A percentile compares a stretch with the other conserved stretches of the same genome.
Evolutionary conservation across 148 eudicot species (phyloP).

Genomic region (Selenicereus undatus): DNA sequence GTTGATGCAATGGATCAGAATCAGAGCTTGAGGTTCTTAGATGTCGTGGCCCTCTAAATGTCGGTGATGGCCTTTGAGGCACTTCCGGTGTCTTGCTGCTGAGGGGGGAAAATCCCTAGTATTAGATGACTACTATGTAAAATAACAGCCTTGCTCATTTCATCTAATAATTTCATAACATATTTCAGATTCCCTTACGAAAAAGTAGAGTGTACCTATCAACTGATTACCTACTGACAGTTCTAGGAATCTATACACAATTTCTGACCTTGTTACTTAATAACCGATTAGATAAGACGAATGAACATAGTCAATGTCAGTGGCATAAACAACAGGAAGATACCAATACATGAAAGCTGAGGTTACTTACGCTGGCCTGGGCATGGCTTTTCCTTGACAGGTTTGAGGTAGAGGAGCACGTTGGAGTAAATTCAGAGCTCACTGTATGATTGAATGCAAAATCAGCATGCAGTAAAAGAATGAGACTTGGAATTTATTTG

Average conservation of each 20-base stretch:
- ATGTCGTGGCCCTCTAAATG: conserved; percentile 47
- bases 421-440: conserved; percentile 6
- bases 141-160: too few species aligned
- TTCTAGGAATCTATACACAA: too few species aligned
- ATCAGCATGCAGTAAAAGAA: background rate
- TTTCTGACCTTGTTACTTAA: too few species aligned
- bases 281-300: too few species aligned
- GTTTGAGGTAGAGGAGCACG: conserved; percentile 3
- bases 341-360: background rate
- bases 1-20: conserved; percentile 59
- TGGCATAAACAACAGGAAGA: background rate
- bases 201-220: too few species aligned
- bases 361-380: conserved; percentile 20
- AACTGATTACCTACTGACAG: too few species aligned
- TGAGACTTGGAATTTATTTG: background rate
- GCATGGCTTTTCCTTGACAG: conserved; percentile 21
- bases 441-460: conserved; percentile 9
- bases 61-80: conserved; percentile 58
- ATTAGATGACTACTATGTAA: too few species aligned
- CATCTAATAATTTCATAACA: too few species aligned
- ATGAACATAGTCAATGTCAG: background rate
- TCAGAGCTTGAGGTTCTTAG: conserved; percentile 59
- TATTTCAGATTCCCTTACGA: too few species aligned
- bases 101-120: background rate
- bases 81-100: conserved; percentile 53